phyloP scores from a whole-genome alignment of 1,284 basidiomycete species.

The Xerocomus amazonicus region DNA sequence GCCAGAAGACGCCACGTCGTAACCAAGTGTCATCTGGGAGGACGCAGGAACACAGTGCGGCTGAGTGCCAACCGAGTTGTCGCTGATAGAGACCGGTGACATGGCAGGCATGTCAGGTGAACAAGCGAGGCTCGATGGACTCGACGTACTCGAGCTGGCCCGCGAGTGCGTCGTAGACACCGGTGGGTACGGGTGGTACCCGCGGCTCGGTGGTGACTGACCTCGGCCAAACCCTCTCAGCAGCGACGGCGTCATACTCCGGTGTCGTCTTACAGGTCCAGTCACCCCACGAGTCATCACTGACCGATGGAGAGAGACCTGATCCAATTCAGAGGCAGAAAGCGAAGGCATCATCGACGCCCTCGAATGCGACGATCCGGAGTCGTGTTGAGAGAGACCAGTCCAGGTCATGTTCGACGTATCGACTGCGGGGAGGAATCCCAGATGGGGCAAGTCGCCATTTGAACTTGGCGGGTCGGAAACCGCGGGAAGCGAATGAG shows the following conservation, averaged over 20 bases:
- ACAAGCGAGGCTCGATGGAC: constrained; percentile 28
- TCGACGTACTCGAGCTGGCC: constrained; percentile 29
- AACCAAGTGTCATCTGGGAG: constrained; percentile 22
- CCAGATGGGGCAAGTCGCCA: constrained; percentile 22
- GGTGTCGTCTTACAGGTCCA: constrained; percentile 64
- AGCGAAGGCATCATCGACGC: constrained; percentile 45
- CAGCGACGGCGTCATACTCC: constrained; percentile 70
- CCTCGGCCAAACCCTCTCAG: constrained; percentile 36
- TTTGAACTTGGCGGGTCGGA: constrained; percentile 20
- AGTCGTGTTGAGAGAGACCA: constrained; percentile 30
- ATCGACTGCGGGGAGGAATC: constrained; percentile 25
- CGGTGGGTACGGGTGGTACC: constrained; percentile 29
- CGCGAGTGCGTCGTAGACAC: constrained; percentile 25
- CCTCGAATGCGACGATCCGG: constrained; percentile 29
- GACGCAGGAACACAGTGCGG: constrained; percentile 23
- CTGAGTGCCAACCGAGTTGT: constrained; percentile 11
- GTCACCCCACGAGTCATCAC: constrained; percentile 28
- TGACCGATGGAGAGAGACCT: constrained; percentile 22
- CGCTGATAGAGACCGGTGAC: constrained; percentile 21
- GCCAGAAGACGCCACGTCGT: constrained; percentile 25
- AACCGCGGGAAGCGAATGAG: constrained; percentile 14
- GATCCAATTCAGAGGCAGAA: constrained; percentile 62
- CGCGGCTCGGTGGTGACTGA: constrained; percentile 27
- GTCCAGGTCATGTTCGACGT: constrained; percentile 27
- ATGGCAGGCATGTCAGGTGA: constrained; percentile 29